Evolutionary conservation across 2,329 filamentous ascomycete species (phyloP), one percentile per base, ranked within the genome.

Genomic region (Beauveria sp.): DNA sequence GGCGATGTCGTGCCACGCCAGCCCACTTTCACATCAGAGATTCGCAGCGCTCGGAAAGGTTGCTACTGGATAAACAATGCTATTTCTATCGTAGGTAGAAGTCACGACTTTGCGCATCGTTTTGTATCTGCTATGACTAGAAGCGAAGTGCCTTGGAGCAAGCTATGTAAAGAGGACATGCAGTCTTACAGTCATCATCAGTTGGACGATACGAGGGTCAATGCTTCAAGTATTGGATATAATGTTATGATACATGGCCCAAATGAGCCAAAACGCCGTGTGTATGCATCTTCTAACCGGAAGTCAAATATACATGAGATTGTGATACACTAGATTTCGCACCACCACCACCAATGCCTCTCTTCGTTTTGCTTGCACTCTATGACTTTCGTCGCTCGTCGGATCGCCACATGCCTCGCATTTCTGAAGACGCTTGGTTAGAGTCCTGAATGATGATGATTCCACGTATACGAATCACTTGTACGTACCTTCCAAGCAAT

Each of bases 401-500:
- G 40, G 57, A 53, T 34, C 70, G 71, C 75, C 76, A 78, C 66
- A 81, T 73, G 28, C 71, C 72, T 64, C 73, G 76, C 69, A 82
- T 78, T 58, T 79, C 80, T 82, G 55, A 12, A 50, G 5, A 28
- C 47, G 4, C 4, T 20, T 20, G 18, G 64, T 68, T 60, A 67
- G 63, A 50, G 20, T 4, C 34, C 12, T 5, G 20, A 24, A 22
- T 5, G 12, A 26, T 4, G 12, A 37, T 37, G 12, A 4, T 26
- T 20, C 20, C 8, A 28, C 14, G 24, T 30, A 22, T 10, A 46
- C 22, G 22, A n/a, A 55, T 41, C 20, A 22, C 3, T 16, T 26
- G 16, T 59, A 77, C 86, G 69, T 82, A 96, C 92, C 89, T 73
- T 84, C 80, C 64, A 96, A 87, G 75, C 94, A 99, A 70, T 90